Evolutionary conservation across 2,329 filamentous ascomycete species (phyloP).

Genomic region (Ceratocystis harringtonii): DNA sequence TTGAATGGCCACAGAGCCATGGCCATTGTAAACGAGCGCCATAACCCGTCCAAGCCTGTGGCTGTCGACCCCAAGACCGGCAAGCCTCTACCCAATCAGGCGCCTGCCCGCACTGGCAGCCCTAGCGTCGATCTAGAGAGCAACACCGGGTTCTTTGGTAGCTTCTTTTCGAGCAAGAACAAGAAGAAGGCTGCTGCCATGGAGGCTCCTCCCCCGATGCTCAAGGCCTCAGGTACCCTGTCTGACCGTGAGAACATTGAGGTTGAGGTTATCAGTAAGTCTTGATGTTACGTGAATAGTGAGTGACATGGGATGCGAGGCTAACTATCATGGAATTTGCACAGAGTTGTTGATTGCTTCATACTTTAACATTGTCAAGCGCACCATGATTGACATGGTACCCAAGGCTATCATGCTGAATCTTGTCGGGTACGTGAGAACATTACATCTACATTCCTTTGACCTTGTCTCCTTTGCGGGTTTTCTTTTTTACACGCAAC

Average conservation of each 20-base stretch:
- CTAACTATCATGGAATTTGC: conserved; percentile 6
- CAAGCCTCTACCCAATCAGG: conserved; percentile 62
- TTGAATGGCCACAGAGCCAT: conserved; percentile 94
- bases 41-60: conserved; percentile 66
- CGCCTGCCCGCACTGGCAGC: conserved; percentile 58
- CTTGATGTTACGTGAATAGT: not conserved
- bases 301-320: not conserved
- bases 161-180: conserved; percentile 98
- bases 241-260: conserved; percentile 91
- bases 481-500: not conserved
- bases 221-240: conserved; percentile 87
- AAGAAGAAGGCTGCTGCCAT: conserved; percentile 99
- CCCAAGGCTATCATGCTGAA: conserved; percentile 98
- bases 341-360: conserved; percentile 85
- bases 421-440: conserved; percentile 66
- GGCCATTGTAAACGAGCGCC: conserved; percentile 92
- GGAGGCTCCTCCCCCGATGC: conserved; percentile 81
- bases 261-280: conserved; percentile 93
- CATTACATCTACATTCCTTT: not conserved
- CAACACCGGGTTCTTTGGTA: conserved; percentile 85
- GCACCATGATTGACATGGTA: conserved; percentile 99
- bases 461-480: not conserved
- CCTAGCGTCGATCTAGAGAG: conserved; percentile 45
- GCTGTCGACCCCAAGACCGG: conserved; percentile 98
- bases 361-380: conserved; percentile 95